phyloP scores from a whole-genome alignment of 2,329 filamentous ascomycete genomes.

The Nemania sp. region DNA sequence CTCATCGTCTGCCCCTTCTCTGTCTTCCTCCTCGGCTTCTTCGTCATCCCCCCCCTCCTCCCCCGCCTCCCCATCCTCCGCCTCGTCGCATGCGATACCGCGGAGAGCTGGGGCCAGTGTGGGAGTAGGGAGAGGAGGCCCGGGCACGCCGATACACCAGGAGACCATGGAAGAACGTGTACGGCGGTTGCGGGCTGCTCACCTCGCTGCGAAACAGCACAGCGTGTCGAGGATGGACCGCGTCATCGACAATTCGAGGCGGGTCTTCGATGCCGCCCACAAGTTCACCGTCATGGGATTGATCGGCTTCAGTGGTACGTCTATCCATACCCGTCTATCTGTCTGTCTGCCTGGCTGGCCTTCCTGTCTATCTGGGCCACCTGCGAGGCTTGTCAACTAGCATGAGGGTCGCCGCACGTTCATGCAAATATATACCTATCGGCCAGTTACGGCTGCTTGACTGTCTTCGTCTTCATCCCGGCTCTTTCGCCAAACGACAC shows the following conservation, averaged over 20 bases:
- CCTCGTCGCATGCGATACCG: constrained; percentile 26
- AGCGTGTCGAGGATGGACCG: constrained; percentile 58
- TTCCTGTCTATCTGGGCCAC: neutral
- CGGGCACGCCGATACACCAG: constrained; percentile 36
- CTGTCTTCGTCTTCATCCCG: no score
- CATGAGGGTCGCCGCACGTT: no score
- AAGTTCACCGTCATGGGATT: constrained; percentile 59
- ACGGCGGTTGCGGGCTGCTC: constrained; percentile 67
- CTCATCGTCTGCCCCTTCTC: no score
- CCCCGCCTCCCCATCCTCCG: no score
- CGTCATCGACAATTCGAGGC: constrained; percentile 52
- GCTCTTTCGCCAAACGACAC: no score
- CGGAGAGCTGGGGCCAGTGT: constrained; percentile 32
- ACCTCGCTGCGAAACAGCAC: constrained; percentile 67
- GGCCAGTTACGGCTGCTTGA: no score
- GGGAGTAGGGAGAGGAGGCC: neutral
- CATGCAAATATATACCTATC: no score
- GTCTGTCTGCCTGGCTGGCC: constrained; percentile 26
- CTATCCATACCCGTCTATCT: neutral
- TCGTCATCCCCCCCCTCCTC: neutral
- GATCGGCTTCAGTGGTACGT: constrained; percentile 60
- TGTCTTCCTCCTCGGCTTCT: no score
- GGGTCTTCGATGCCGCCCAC: constrained; percentile 61
- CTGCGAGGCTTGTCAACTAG: no score
- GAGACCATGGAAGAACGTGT: constrained; percentile 75